Evolutionary conservation across 208 protist species (phyloP).

Genomic region (Wallacemonas sp.): DNA sequence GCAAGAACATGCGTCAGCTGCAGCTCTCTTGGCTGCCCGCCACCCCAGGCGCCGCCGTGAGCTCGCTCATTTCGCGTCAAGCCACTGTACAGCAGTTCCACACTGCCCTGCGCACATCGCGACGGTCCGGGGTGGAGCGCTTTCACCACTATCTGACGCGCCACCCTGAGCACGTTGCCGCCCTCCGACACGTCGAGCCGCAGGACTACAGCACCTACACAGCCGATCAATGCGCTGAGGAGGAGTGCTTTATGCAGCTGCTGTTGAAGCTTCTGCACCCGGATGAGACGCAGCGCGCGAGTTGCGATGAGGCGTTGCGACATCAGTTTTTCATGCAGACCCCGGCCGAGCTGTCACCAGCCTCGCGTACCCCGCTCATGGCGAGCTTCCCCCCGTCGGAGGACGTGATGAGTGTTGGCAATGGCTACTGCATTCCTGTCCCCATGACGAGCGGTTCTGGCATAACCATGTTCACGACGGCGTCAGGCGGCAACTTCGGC

Average conservation of each 20-base stretch:
- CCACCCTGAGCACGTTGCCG: not conserved
- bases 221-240: conserved; percentile 22
- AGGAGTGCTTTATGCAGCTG: conserved; percentile 59
- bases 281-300: conserved; percentile 55
- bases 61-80: not conserved
- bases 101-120: not conserved
- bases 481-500: not conserved
- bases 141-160: conserved; percentile 9
- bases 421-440: not conserved
- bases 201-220: conserved; percentile 13
- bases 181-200: not conserved
- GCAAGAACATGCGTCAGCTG: conserved; percentile 37
- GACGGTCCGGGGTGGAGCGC: conserved; percentile 11
- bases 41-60: not conserved
- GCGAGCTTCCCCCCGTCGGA: conserved; percentile 1
- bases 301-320: conserved; percentile 63
- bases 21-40: conserved; percentile 22
- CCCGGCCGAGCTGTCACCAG: not conserved
- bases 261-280: conserved; percentile 68
- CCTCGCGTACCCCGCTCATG: conserved; percentile 7
- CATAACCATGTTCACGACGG: not conserved
- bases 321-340: conserved; percentile 59
- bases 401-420: not conserved
- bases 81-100: conserved; percentile 9
- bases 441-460: not conserved